Base-by-base conservation (phyloP, 345 rosid genomes). In the Microcos paniculata region DNA sequence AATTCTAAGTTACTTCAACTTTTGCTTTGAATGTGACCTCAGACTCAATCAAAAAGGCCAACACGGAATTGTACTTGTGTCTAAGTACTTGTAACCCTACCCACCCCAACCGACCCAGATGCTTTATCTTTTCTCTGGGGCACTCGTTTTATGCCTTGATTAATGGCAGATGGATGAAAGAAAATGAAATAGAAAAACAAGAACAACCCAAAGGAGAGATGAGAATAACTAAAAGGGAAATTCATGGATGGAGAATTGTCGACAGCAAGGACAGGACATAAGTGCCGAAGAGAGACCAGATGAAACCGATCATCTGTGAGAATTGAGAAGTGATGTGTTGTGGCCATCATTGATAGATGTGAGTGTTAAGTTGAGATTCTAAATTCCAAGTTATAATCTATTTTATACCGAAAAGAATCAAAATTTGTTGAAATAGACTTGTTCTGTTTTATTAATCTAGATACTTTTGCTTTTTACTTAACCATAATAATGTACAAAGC, bases 1-100 rank as follows among this genome's bases (percentile, higher is more conserved):
- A n/a, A 35, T 35, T 52, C 45, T 45, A 23, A 62, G 51, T 62
- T 62, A 62, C n/a, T 21, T 14, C 19, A 52, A 51, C 68, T 23
- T 75, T 75, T 23, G 18, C 40, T 40, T 18, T 62, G 58, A 72
- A 58, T 66, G 28, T 71, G 77, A 21, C 64, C 35, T 59, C 72
- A 65, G 46, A 40, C 19, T 14, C 68, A 46, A 63, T 52, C 11
- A 24, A 46, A 74, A 53, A 57, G 48, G 46, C 53, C 31, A 55
- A 40, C 70, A 53, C 3, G 30, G 35, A 64, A 45, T 57, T 78
- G 77, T 49, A 67, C 62, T 73, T 24, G 58, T 31, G 49, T 49
- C 8, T 35, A 65, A 35, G 73, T 66, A 57, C 55, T 56, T 2
- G n/a, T n/a, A n/a, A n/a, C 21, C 5, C 12, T 35, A 53, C n/a